Evolutionary conservation across 257 asterid genomes (phyloP).

Genomic region (Solanum habrochaites): DNA sequence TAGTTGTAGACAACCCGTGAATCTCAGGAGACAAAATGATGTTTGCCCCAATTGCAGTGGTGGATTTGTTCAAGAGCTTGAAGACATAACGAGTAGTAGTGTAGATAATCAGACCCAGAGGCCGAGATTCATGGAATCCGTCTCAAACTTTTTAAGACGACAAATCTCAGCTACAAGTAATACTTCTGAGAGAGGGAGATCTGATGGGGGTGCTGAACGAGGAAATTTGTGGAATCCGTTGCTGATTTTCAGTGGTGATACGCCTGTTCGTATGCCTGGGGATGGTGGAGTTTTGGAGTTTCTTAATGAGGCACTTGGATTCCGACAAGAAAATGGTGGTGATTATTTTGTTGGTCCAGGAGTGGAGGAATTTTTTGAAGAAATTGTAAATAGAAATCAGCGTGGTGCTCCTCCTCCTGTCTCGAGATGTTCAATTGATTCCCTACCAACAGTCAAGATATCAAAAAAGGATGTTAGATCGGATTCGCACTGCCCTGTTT

Average conservation of each 20-base stretch:
- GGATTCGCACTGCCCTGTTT: constrained; percentile 71
- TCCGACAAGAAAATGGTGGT: constrained; percentile 67
- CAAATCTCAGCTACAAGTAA: constrained; percentile 33
- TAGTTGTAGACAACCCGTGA: constrained; percentile 64
- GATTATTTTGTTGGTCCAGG: constrained; percentile 89
- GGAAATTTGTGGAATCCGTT: constrained; percentile 58
- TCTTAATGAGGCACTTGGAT: constrained; percentile 74
- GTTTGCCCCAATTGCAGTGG: constrained; percentile 56
- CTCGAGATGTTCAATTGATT: constrained; percentile 56
- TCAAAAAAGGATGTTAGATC: constrained; percentile 63
- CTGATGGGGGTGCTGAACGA: constrained; percentile 5
- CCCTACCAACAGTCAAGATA: constrained; percentile 63
- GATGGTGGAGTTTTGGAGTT: constrained; percentile 60
- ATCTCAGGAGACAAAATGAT: constrained; percentile 19
- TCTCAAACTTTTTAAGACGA: constrained; percentile 63
- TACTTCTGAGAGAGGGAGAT: constrained; percentile 14
- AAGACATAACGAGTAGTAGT: constrained; percentile 30
- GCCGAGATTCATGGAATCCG: constrained; percentile 65
- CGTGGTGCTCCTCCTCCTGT: constrained; percentile 74
- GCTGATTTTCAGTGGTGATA: constrained; percentile 78
- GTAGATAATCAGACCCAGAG: constrained; percentile 39
- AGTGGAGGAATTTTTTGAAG: constrained; percentile 68
- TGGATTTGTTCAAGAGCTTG: constrained; percentile 80
- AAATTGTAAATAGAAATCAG: constrained; percentile 35
- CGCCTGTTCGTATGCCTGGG: constrained; percentile 62